Percentiles rank a stretch among this genome's conserved stretches.
phyloP scores from a whole-genome alignment of 768 basidiomycete species.

The Agrocybe chaxingu region DNA sequence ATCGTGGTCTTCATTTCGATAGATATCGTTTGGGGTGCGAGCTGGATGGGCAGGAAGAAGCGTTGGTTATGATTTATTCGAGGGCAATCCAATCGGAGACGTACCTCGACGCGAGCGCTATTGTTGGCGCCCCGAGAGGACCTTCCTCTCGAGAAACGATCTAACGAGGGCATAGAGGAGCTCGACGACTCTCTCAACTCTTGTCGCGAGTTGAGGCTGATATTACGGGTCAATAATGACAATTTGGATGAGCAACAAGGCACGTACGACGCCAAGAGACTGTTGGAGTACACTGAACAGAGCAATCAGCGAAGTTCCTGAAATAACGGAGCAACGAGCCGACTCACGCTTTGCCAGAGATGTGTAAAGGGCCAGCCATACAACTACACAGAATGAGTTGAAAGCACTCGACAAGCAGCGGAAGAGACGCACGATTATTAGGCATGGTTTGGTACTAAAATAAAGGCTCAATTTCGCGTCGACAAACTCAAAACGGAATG shows the following conservation, averaged over 20 bases:
- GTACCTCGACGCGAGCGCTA: too few relatives aligned
- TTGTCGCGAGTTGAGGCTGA: too few relatives aligned
- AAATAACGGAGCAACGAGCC: neutral
- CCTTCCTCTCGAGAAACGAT: too few relatives aligned
- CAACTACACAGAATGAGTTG: conserved; percentile 13
- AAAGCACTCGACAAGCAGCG: neutral
- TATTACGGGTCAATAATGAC: neutral
- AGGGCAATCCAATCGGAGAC: neutral
- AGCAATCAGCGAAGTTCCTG: neutral
- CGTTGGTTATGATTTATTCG: neutral
- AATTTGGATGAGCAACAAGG: neutral
- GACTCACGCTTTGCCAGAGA: conserved; percentile 27
- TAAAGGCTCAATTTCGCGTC: neutral
- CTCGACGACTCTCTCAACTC: too few relatives aligned
- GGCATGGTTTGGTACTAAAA: conserved; percentile 20
- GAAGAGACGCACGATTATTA: conserved; percentile 14
- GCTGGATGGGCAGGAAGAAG: neutral
- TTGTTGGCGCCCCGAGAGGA: too few relatives aligned
- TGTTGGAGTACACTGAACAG: conserved; percentile 23
- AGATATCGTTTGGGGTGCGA: conserved; percentile 5
- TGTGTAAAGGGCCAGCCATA: conserved; percentile 29
- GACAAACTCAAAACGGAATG: neutral
- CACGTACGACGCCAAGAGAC: conserved; percentile 23
- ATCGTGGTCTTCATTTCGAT: conserved; percentile 15
- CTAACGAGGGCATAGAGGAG: too few relatives aligned